Conservation (phyloP, 306 rosid genomes). For the Astragalus membranaceus region DNA sequence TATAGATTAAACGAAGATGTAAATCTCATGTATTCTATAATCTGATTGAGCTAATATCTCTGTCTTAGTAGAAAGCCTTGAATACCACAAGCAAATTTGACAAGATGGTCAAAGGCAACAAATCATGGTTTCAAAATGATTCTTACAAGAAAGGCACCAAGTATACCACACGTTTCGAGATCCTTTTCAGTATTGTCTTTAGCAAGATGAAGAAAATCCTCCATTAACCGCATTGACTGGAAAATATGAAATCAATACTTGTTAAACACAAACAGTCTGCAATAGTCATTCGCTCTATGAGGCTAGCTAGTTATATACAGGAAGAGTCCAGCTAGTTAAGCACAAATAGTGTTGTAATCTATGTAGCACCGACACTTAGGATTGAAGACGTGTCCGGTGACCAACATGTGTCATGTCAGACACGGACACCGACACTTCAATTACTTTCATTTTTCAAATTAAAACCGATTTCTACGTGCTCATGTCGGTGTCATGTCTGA, state of each 20-base stretch:
- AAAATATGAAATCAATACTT: conserved; percentile 10
- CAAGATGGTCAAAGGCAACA: neutral
- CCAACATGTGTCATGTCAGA: neutral
- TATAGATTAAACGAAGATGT: neutral
- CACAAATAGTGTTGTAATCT: neutral
- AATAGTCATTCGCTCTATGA: neutral
- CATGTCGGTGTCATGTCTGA: too few species aligned
- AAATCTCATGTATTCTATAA: neutral
- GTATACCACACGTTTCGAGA: conserved; percentile 82
- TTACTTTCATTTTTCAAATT: too few species aligned
- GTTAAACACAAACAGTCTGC: conserved; percentile 13
- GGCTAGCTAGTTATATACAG: neutral
- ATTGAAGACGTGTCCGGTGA: too few species aligned
- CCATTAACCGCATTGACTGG: conserved; percentile 61
- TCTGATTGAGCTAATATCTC: neutral
- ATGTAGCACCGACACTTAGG: neutral
- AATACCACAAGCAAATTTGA: neutral
- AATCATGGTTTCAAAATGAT: conserved; percentile 10
- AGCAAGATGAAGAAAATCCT: conserved; percentile 71
- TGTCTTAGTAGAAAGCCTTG: neutral
- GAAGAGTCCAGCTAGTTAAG: neutral
- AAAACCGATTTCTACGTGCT: too few species aligned
- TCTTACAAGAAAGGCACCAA: conserved; percentile 74
- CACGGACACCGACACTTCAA: neutral
- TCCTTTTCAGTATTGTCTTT: conserved; percentile 64